Evolutionary conservation across 2,329 filamentous ascomycete species (phyloP).

Genomic region (Paraphaeosphaeria minitans): DNA sequence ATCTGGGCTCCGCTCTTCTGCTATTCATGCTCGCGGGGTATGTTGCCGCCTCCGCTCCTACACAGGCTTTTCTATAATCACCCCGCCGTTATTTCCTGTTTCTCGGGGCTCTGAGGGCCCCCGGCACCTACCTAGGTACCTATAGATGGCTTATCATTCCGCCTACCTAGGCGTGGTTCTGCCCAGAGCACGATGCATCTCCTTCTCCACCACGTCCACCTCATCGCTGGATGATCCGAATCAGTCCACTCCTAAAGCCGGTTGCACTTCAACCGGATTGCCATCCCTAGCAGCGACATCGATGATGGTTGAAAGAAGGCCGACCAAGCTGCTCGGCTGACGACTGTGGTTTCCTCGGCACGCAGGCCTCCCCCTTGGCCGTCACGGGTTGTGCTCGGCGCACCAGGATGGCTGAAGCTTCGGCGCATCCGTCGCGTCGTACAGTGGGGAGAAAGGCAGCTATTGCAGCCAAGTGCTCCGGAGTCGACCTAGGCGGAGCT

Average conservation of each 20-base stretch:
- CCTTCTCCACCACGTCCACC: background rate
- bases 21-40: background rate
- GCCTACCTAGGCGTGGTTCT: background rate
- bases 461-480: conserved; percentile 26
- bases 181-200: background rate
- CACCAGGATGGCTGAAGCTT: conserved; percentile 27
- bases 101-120: background rate
- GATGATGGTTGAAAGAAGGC: conserved; percentile 40
- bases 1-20: background rate
- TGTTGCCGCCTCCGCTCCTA: background rate
- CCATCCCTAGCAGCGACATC: background rate
- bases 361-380: conserved; percentile 39
- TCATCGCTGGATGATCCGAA: background rate
- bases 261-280: background rate
- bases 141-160: background rate
- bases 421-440: conserved; percentile 20
- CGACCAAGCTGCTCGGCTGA: conserved; percentile 38
- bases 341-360: conserved; percentile 24
- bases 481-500: conserved; percentile 28
- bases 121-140: no score
- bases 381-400: conserved; percentile 32
- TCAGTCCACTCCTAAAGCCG: background rate
- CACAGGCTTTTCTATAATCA: background rate
- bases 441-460: conserved; percentile 31
- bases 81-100: conserved; percentile 1